These are phyloP conservation scores for Raddia distichophylla DNA, from an alignment of 176 grass and related monocot species.

Conservation along the genomic window DNA sequence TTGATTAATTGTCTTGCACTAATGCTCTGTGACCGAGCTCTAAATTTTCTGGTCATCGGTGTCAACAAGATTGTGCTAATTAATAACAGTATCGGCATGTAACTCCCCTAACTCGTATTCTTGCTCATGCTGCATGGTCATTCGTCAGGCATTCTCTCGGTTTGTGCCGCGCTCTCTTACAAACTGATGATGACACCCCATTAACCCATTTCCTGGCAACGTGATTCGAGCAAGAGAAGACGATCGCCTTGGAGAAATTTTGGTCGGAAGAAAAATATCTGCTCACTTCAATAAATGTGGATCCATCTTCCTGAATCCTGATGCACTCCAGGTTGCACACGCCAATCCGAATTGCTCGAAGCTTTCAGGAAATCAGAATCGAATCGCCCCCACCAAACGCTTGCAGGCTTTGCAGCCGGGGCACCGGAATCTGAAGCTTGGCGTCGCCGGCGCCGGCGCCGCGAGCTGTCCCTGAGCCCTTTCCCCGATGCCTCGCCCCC, in stretches of 20 bases:
- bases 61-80: background rate
- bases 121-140: background rate
- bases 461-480: background rate
- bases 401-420: background rate
- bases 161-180: background rate
- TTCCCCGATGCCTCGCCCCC: slow-evolving; percentile 41
- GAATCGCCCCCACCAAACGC: background rate
- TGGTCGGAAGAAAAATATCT: no score
- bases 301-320: no score
- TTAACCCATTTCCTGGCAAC: background rate
- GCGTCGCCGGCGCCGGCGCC: slow-evolving; percentile 9
- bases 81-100: background rate
- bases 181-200: background rate
- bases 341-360: no score
- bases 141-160: background rate
- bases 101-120: background rate
- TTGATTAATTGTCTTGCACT: background rate
- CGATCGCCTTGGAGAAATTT: no score
- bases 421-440: slow-evolving; percentile 26
- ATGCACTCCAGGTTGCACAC: no score
- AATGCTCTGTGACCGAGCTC: background rate
- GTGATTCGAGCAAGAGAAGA: background rate
- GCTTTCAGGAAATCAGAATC: background rate
- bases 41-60: background rate
- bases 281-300: no score